These are phyloP conservation scores for Artemisia tridentata DNA, from an alignment of 129 eudicot species.

Conservation along the genomic window DNA sequence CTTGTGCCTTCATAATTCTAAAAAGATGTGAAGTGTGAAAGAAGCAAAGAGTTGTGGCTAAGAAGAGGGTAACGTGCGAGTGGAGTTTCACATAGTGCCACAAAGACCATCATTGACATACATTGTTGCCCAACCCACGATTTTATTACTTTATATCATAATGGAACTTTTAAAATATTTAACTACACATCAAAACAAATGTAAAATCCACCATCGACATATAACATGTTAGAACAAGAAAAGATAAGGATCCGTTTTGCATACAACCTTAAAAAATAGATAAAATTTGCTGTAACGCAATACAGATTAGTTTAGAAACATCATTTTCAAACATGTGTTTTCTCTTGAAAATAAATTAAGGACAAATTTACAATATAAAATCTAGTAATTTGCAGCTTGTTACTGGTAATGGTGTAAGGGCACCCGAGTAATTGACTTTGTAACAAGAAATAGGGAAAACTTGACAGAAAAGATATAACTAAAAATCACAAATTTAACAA, in stretches of 20 bases:
- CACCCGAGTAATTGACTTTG: no score
- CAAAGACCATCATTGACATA: slow-evolving; percentile 19
- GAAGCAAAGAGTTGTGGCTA: slow-evolving; percentile 42
- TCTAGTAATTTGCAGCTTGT: no score
- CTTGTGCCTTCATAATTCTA: neutral
- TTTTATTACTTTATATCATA: slow-evolving; percentile 29
- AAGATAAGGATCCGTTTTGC: slow-evolving; percentile 26
- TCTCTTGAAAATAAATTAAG: no score
- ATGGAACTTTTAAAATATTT: slow-evolving; percentile 25
- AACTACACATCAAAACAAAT: neutral
- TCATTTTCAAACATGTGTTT: neutral
- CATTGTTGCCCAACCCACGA: slow-evolving; percentile 35
- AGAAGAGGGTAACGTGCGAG: slow-evolving; percentile 31
- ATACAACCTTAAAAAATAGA: neutral
- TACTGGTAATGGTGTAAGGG: no score
- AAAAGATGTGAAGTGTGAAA: slow-evolving; percentile 19
- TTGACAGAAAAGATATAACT: no score
- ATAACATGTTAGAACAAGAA: slow-evolving; percentile 1
- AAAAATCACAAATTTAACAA: no score
- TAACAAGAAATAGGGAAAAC: no score
- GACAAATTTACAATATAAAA: no score
- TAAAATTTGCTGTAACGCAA: slow-evolving; percentile 15
- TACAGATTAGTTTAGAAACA: neutral
- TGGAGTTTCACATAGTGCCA: slow-evolving; percentile 31
- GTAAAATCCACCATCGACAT: slow-evolving; percentile 9